Evolutionary conservation across 805 yeast species (phyloP).

Genomic region (Ogataea methanolica): DNA sequence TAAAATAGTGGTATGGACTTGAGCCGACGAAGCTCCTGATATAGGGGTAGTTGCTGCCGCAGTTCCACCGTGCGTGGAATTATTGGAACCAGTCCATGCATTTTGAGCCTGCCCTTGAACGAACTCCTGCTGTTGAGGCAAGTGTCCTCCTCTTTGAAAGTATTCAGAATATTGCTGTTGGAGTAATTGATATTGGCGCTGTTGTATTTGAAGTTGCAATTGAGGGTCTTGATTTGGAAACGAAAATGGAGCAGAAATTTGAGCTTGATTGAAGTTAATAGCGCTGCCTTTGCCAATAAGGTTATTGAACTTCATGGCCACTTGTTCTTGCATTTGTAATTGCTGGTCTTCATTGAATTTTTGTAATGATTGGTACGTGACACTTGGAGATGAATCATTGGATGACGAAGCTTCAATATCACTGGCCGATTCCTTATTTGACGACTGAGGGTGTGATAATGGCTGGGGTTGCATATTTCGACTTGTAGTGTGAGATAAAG

Average conservation of each 20-base stretch:
- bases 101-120: too few species aligned
- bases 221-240: too few species aligned
- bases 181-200: background rate
- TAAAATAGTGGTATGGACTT: constrained; percentile 19
- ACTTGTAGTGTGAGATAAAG: too few species aligned
- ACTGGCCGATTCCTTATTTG: background rate
- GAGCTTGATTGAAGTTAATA: too few species aligned
- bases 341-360: constrained; percentile 1
- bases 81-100: background rate
- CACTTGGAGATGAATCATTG: background rate
- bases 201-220: background rate
- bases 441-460: background rate
- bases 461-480: too few species aligned
- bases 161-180: background rate
- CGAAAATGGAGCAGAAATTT: too few species aligned
- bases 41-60: background rate
- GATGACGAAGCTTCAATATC: background rate
- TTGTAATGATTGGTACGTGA: constrained; percentile 1
- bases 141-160: too few species aligned
- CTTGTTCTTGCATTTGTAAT: constrained; percentile 2
- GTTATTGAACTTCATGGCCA: too few species aligned
- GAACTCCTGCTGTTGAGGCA: too few species aligned
- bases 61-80: background rate
- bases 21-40: background rate
- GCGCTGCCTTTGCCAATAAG: too few species aligned